A percentile compares a stretch with the other conserved stretches of the same genome.
These are phyloP conservation scores for Gryganskiella cystojenkinii DNA, from an alignment of 192 early-diverging fungal genomes.

Conservation along the genomic window DNA sequence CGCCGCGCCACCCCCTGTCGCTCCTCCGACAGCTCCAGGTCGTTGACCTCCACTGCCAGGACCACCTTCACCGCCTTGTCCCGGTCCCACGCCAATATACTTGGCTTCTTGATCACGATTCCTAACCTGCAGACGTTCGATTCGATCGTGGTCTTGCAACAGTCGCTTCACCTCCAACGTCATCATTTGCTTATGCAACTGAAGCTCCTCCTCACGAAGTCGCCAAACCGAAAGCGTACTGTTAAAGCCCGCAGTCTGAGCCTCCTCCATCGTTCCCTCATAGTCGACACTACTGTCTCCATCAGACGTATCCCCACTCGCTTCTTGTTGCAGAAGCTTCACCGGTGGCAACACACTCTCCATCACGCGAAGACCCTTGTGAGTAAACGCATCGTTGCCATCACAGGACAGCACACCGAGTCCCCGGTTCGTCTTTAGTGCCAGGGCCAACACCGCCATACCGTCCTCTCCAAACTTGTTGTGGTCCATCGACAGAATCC, in stretches of 20 bases:
- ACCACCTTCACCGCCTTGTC: too few species aligned
- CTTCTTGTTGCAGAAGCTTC: background rate
- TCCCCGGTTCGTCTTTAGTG: slow-evolving; percentile 19
- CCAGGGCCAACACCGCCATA: slow-evolving; percentile 21
- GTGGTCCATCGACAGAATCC: slow-evolving; percentile 33
- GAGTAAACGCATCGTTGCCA: slow-evolving; percentile 44
- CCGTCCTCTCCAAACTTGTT: slow-evolving; percentile 46
- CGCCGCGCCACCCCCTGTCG: slow-evolving; percentile 8
- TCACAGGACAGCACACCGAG: slow-evolving; percentile 31
- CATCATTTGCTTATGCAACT: slow-evolving; percentile 22
- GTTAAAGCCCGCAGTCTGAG: slow-evolving; percentile 35
- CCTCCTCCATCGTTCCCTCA: slow-evolving; percentile 39
- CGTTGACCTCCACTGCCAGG: background rate
- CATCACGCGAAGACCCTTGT: slow-evolving; percentile 29
- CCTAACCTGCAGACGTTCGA: slow-evolving; percentile 16
- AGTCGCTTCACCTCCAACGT: slow-evolving; percentile 23
- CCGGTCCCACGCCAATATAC: slow-evolving; percentile 7
- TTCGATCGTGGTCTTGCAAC: slow-evolving; percentile 20
- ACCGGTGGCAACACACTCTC: slow-evolving; percentile 25
- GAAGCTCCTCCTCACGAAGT: slow-evolving; percentile 23
- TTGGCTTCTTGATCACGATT: slow-evolving; percentile 26
- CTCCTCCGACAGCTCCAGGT: background rate
- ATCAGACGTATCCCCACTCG: background rate
- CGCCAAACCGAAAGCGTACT: slow-evolving; percentile 35
- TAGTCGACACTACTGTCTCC: background rate